Base-by-base conservation (phyloP, 352 stramenopile genomes). In the Phytopythium boreale region DNA sequence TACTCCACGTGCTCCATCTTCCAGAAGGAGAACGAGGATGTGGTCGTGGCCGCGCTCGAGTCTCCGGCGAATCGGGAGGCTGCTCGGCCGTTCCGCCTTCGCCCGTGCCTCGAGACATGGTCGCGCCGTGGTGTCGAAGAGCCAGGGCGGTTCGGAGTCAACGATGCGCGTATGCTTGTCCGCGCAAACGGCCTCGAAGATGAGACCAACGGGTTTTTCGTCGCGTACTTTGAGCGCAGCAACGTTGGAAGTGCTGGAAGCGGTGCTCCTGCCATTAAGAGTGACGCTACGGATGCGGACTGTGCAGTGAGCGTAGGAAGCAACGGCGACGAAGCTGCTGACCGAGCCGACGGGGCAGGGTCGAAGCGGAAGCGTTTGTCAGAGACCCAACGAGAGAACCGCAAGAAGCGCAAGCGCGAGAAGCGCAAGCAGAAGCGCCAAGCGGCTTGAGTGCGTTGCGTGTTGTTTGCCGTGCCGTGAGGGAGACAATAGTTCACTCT, bases 1-100 rank as follows among this genome's bases (percentile, higher is more conserved):
- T 99, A 99, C 77, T 99, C 96, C 24, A 99, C 97, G 36, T 99
- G 97, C 76, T 98, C 94, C 15, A 82, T 99, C 44, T 96, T 98
- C 74, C 79, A 93, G 50, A 88, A 97, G 66, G 97, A 99, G 72
- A 98, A 99, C 72, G 97, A 99, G 78, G 79, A 85, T 49, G 96
- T 99, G 17, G 95, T 99, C 26, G 66, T 74, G 27, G 78, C 84
- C 12, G 92, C 96, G n/a, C 74, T 99, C 37, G 66, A 71, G 34
- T 89, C 84, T 20, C 56, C 79, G 1, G 72, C 84, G 62, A 90
- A 90, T 59, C 39, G 63, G 49, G 22, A 44, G 29, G 74, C 77
- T 4, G 43, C 81, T 9, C 62, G 62, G n/a, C 74, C 82, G 22
- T 87, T 98, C 78, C 74, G 78, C 44, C 68, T 96, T 46, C 78